Base-by-base conservation (phyloP, 1,284 basidiomycete genomes). In the Fomitopsis palustris region DNA sequence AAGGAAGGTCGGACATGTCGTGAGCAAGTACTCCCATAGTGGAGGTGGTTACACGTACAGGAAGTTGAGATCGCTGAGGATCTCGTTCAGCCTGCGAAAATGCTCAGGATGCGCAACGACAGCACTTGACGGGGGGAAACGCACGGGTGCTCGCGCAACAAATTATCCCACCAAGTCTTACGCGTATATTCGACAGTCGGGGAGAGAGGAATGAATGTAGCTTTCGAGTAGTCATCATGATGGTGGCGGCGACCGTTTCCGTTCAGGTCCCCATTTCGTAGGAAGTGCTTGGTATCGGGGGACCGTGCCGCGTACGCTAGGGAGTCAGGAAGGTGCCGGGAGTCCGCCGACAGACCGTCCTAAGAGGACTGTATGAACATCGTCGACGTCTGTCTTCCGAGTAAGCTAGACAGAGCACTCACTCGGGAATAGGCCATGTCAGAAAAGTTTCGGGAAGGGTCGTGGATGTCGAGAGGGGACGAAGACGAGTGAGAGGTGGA, bases 141-240 rank as follows among this genome's bases (percentile, higher is more conserved):
- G 60, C 64, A 81, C 81, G 81, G 76, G 68, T 78, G 75, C 59
- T 79, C 76, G 58, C 72, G 74, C 55, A 87, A 70, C 43, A 91
- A 80, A 58, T 73, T 75, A 62, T 85, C 81, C 87, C 88, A 90
- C 85, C 86, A 89, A 31, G 76, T 67, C 63, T 77, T 78, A 62
- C 81, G 80, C 49, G 75, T 73, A 63, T 78, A 76, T 58, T 81
- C 79, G 53, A 77, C 64, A 9, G 74, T 72, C 42, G 78, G 76
- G 39, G 78, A 72, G 21, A 76, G 53, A 54, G 65, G 61, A 58
- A 69, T 63, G 55, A 63, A 58, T 14, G 56, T 58, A 33, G 63
- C 45, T 39, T 58, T 65, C 55, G 64, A 53, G 29, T 62, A 51
- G 31, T 55, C 56, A 45, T 59, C 60, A 39, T 58, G 56, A 31